phyloP scores from a whole-genome alignment of 2,329 filamentous ascomycete genomes.

The Capronia coronata region DNA sequence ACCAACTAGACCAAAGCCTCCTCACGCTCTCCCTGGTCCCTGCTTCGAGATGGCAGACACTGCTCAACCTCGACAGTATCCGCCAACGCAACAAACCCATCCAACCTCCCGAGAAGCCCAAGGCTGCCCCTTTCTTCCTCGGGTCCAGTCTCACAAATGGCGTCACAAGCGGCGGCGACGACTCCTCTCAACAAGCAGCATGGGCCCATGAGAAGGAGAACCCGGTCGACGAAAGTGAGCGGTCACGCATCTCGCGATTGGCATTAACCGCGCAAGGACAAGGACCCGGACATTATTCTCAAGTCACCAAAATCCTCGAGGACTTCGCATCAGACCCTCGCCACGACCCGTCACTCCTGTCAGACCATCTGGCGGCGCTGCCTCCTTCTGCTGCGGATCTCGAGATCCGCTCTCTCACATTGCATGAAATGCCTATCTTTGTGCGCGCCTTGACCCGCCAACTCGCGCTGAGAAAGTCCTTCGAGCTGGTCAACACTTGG shows the following conservation, averaged over 20 bases:
- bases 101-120: slow-evolving; percentile 81
- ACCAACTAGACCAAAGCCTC: slow-evolving; percentile 75
- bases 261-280: slow-evolving; percentile 43
- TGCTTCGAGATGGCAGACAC: slow-evolving; percentile 85
- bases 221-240: slow-evolving; percentile 40
- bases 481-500: slow-evolving; percentile 92
- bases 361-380: slow-evolving; percentile 72
- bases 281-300: slow-evolving; percentile 3
- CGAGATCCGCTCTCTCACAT: slow-evolving; percentile 75
- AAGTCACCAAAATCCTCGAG: slow-evolving; percentile 5
- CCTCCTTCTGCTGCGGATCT: slow-evolving; percentile 81
- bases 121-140: slow-evolving; percentile 94
- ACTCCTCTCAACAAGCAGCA: too few species aligned
- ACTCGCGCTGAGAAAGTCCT: slow-evolving; percentile 64
- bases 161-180: neutral
- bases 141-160: slow-evolving; percentile 42
- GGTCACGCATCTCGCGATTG: slow-evolving; percentile 63
- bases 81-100: slow-evolving; percentile 88
- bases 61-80: slow-evolving; percentile 86
- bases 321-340: slow-evolving; percentile 31
- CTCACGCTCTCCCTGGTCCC: slow-evolving; percentile 86
- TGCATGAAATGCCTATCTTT: slow-evolving; percentile 71
- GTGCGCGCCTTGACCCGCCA: slow-evolving; percentile 70
- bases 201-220: slow-evolving; percentile 29
- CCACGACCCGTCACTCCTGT: slow-evolving; percentile 60